Evolutionary conservation across 163 green algal genomes (phyloP).

Genomic region (Chlorella variabilis): DNA sequence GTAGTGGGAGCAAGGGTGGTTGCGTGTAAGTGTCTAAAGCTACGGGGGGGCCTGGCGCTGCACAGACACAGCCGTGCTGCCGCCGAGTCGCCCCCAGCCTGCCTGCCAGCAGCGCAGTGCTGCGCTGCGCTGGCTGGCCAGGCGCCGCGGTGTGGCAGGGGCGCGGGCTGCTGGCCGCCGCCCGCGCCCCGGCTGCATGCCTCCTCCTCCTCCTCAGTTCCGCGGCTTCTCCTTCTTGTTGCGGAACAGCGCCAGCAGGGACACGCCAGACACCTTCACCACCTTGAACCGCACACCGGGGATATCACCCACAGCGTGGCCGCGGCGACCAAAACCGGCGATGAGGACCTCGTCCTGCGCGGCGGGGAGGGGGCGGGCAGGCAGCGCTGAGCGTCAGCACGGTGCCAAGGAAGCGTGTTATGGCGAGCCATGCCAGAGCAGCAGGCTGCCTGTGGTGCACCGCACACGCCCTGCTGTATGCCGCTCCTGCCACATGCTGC

Average conservation of each 20-base stretch:
- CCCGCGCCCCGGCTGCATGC: too few relatives aligned
- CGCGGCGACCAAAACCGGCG: constrained; percentile 96
- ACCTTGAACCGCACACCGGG: constrained; percentile 99
- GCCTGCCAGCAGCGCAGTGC: background rate
- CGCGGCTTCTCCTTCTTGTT: constrained; percentile 99
- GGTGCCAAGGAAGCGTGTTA: background rate
- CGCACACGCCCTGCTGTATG: too few relatives aligned
- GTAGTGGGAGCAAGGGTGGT: background rate
- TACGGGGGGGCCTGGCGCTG: background rate
- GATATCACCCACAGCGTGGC: constrained; percentile 99
- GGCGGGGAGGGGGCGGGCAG: background rate
- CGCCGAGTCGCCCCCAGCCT: too few relatives aligned
- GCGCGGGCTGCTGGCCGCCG: background rate
- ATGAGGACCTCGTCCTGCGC: constrained; percentile 99
- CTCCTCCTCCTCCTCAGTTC: too few relatives aligned
- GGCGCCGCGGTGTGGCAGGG: background rate
- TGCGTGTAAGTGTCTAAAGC: background rate
- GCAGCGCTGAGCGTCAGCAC: background rate
- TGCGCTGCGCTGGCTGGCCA: background rate
- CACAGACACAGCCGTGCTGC: too few relatives aligned
- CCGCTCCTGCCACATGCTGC: too few relatives aligned
- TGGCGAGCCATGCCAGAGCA: too few relatives aligned
- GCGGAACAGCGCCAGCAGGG: constrained; percentile 97
- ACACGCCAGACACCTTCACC: constrained; percentile 98
- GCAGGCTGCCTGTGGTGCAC: too few relatives aligned